Percentiles rank a stretch among this genome's conserved stretches.
These are phyloP conservation scores for Lodderomyces pseudojiufengensis DNA, from an alignment of 1,139 yeast genomes.

Conservation along the genomic window DNA sequence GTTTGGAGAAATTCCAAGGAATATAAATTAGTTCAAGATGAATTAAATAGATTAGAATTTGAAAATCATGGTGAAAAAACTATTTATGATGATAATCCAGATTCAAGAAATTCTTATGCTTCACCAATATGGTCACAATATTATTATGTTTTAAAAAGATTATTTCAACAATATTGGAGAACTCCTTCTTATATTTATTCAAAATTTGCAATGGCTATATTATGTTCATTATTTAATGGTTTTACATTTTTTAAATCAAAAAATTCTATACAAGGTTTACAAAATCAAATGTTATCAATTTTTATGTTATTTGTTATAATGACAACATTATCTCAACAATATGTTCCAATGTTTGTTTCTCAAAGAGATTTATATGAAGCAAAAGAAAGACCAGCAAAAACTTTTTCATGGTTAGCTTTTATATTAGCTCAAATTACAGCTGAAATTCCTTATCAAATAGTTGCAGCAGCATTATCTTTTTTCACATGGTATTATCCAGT, in stretches of 20 bases:
- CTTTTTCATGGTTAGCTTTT: constrained; percentile 28
- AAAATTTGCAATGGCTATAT: constrained; percentile 33
- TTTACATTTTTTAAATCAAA: constrained; percentile 38
- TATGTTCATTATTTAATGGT: constrained; percentile 45
- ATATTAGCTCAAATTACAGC: constrained; percentile 62
- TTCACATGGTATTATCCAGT: constrained; percentile 75
- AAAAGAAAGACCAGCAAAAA: constrained; percentile 32
- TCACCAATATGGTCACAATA: constrained; percentile 22
- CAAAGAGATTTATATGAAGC: constrained; percentile 38
- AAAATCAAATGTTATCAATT: constrained; percentile 48
- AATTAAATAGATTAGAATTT: constrained; percentile 17
- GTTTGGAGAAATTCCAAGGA: constrained; percentile 33
- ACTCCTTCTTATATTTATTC: constrained; percentile 39
- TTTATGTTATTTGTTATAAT: constrained; percentile 53
- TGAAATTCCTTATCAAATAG: constrained; percentile 73
- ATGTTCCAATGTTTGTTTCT: constrained; percentile 28
- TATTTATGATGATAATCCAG: constrained; percentile 17
- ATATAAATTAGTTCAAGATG: constrained; percentile 21
- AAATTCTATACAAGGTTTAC: constrained; percentile 38
- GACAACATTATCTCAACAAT: constrained; percentile 53
- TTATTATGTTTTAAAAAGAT: constrained; percentile 20
- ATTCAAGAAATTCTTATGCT: constrained; percentile 21
- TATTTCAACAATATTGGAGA: constrained; percentile 41
- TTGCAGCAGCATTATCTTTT: constrained; percentile 63
- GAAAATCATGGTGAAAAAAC: constrained; percentile 1